Conservation (phyloP, 2,329 filamentous ascomycete genomes). For the Bipolaris bicolor region DNA sequence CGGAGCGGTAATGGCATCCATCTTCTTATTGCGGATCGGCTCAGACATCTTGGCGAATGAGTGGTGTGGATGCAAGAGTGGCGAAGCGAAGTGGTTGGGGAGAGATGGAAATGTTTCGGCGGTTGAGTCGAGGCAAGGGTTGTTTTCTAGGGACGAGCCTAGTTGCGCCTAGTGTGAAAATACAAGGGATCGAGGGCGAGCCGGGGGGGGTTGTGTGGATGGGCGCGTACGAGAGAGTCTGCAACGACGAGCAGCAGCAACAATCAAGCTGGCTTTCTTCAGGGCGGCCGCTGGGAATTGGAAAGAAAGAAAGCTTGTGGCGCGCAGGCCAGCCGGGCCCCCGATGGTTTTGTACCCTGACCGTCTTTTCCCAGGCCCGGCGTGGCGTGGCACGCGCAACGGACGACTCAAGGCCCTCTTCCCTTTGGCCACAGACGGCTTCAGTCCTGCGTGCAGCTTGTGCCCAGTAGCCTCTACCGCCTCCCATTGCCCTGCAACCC, state of each 20-base stretch:
- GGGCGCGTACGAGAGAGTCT: not conserved
- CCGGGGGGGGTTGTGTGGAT: not conserved
- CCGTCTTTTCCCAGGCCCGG: conserved; percentile 13
- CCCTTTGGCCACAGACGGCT: not conserved
- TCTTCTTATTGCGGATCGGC: conserved; percentile 71
- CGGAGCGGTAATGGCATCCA: conserved; percentile 67
- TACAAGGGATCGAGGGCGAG: conserved; percentile 14
- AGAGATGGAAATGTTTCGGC: conserved; percentile 44
- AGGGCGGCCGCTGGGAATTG: not conserved
- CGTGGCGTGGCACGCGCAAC: conserved; percentile 25
- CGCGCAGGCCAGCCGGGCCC: not conserved
- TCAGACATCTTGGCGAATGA: conserved; percentile 63
- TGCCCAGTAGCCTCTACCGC: conserved; percentile 2
- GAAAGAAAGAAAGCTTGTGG: not conserved
- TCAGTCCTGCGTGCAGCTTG: conserved; percentile 12
- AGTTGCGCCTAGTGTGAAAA: conserved; percentile 25
- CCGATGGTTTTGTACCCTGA: conserved; percentile 18
- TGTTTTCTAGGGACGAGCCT: conserved; percentile 34
- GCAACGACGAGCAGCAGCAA: not conserved
- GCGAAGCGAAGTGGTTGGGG: conserved; percentile 40
- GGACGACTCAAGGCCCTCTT: not conserved
- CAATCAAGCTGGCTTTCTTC: not conserved
- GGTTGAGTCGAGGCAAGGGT: conserved; percentile 39
- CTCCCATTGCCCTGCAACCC: not conserved
- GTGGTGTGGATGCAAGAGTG: conserved; percentile 34